Evolutionary conservation across 352 stramenopile species (phyloP), one percentile per base, ranked within the genome.

Genomic region (Pythium sukuiense): DNA sequence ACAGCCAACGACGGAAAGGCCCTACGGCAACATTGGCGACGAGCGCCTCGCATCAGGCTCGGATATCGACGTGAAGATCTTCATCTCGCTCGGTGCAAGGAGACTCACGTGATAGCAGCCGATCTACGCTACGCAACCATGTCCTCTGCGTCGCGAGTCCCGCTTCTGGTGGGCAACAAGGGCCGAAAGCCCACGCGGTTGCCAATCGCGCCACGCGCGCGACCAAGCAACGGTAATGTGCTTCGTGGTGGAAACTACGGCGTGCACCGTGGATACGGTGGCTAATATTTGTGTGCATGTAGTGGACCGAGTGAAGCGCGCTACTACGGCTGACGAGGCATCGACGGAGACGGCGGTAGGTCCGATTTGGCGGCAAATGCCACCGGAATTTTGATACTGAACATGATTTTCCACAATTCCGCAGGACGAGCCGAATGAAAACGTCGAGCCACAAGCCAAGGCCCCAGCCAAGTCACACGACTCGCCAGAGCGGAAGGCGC

Each of bases 111-210:
- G 29, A 58, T 48, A 65, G 49, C 20, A 9, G 12, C n/a, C 13
- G 20, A 61, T 59, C 39, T 39, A 11, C 27, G 58, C 58, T 67
- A 59, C 33, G 29, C 58, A 70, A 62, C 33, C 46, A 86, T 86
- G 78, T 74, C 78, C 29, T 65, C 63, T 26, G 33, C 73, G 65
- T 89, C 82, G 55, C 86, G 86, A 32, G 86, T 95, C 52, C 86
- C 86, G 67, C 76, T 95, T 59, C 69, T 95, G 41, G 72, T 90
- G 12, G 87, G 87, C 63, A 86, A 79, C 69, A 90, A 90, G 55
- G 65, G 74, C 49, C 80, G 84, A 64, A 93, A 92, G 70, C 78
- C 83, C 1, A 83, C 81, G 55, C 81, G 85, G 2, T 61, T 89
- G 48, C 80, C 85, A 43, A 92, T 91, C 67, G 80, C 76, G 13